Evolutionary conservation across 1,139 yeast genomes (phyloP).

Genomic region (Saccharomyces pastorianus): DNA sequence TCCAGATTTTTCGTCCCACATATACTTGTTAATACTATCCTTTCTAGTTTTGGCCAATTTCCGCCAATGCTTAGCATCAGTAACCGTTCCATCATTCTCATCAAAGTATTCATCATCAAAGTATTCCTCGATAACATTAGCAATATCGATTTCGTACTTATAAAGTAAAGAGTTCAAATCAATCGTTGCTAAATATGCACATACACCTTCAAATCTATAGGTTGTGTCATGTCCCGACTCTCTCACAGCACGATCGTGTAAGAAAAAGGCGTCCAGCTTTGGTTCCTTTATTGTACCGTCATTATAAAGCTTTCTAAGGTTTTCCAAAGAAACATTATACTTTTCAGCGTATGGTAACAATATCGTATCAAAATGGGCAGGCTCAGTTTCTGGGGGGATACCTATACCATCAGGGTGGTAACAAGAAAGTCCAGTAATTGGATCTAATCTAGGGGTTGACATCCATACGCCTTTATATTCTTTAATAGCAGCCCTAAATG

Average conservation of each 20-base stretch:
- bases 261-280: constrained; percentile 76
- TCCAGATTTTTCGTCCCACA: constrained; percentile 79
- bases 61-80: constrained; percentile 54
- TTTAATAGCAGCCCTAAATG: constrained; percentile 72
- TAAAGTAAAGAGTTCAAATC: constrained; percentile 81
- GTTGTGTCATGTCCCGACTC: constrained; percentile 97
- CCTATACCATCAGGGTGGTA: constrained; percentile 89
- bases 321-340: constrained; percentile 52
- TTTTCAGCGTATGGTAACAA: constrained; percentile 63
- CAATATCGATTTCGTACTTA: constrained; percentile 86
- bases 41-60: constrained; percentile 49
- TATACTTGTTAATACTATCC: constrained; percentile 52
- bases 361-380: constrained; percentile 74
- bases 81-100: constrained; percentile 36
- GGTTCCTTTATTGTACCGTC: constrained; percentile 62
- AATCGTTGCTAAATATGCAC: constrained; percentile 85
- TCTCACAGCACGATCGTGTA: constrained; percentile 91
- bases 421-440: constrained; percentile 73
- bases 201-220: constrained; percentile 80
- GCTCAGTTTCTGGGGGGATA: constrained; percentile 93
- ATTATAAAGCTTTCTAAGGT: constrained; percentile 67
- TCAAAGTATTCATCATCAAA: constrained; percentile 44
- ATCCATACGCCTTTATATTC: constrained; percentile 84
- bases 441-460: constrained; percentile 63
- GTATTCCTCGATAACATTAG: constrained; percentile 48